phyloP scores from a whole-genome alignment of 495 filamentous ascomycete genomes.

The Aspergillus taichungensis region DNA sequence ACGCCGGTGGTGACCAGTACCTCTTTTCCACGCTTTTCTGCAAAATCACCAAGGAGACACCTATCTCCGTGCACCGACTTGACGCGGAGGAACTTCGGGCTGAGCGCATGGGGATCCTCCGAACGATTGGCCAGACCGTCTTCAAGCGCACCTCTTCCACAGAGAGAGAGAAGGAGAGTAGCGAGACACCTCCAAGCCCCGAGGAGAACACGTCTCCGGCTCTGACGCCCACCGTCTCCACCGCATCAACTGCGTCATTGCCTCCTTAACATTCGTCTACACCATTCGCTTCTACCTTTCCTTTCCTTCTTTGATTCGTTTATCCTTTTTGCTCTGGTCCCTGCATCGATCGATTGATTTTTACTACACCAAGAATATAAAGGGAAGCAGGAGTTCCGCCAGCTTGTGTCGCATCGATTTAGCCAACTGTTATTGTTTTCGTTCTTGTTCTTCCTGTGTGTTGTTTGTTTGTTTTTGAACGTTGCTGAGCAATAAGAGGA shows the following conservation, averaged over 20 bases:
- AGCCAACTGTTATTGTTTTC: not conserved
- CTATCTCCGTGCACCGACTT: conserved; percentile 38
- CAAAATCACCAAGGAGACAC: conserved; percentile 60
- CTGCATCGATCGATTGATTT: not conserved
- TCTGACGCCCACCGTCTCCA: conserved; percentile 33
- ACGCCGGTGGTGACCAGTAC: conserved; percentile 81
- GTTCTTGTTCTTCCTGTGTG: not conserved
- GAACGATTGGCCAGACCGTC: conserved; percentile 39
- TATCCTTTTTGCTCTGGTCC: not conserved
- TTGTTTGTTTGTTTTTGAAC: conserved; percentile 6
- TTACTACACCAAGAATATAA: conserved; percentile 2
- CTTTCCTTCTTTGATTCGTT: not conserved
- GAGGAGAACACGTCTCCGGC: conserved; percentile 31
- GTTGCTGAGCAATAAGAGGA: conserved; percentile 4
- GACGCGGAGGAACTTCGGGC: conserved; percentile 41
- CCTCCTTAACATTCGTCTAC: not conserved
- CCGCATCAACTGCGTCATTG: conserved; percentile 31
- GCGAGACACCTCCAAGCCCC: conserved; percentile 20
- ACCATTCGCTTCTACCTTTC: not conserved
- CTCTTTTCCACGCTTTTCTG: conserved; percentile 93
- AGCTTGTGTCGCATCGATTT: conserved; percentile 2
- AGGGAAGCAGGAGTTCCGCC: conserved; percentile 6
- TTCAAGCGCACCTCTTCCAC: conserved; percentile 44
- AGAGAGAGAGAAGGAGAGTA: conserved; percentile 35
- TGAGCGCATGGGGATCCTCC: conserved; percentile 41